Base-by-base conservation (phyloP, 148 eudicot genomes). In the Beta vulgaris region DNA sequence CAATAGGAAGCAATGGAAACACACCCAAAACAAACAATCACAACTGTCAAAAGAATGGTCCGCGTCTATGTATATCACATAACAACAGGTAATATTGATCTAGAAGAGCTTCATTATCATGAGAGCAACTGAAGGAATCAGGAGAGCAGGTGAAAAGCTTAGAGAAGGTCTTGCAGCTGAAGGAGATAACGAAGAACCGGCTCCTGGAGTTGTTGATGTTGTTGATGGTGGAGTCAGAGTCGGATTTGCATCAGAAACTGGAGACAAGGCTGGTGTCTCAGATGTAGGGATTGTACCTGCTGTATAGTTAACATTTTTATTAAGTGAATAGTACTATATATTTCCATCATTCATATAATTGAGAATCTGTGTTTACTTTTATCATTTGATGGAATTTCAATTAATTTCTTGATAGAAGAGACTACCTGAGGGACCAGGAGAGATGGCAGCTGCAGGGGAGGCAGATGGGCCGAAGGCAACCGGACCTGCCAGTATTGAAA, bases 91-190 rank as follows among this genome's bases (percentile, higher is more conserved):
- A 25, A 28, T 21, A 67, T 39, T 31, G 34, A 65, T 55, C 67
- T 78, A 86, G 29, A 66, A 84, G 66, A 35, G 65, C 76, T 84
- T 83, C 42, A 81, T 43, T 46, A 83, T 66, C 67, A 81, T 57
- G 61, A 77, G 76, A 65, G 77, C 87, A 10, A 76, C 31, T 37
- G 85, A 44, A 36, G 71, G 77, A 19, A 87, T 67, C 36, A 84
- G 54, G 76, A 83, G 40, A 28, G 73, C 69, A 43, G 86, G 84
- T 28, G 86, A 77, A 76, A 80, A 23, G 48, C 75, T 61, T 11
- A 64, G 72, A 73, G 85, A 74, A 11, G 83, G 77, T 46, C 37
- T 61, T 31, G 93, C 81, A 65, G 87, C 89, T n/a, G 93, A 86
- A 29, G 87, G 86, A 2, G 69, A 79, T 48, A 73, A 73, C 34